Evolutionary conservation across 2,329 filamentous ascomycete species (phyloP).

Genomic region (Colletotrichum sp.): DNA sequence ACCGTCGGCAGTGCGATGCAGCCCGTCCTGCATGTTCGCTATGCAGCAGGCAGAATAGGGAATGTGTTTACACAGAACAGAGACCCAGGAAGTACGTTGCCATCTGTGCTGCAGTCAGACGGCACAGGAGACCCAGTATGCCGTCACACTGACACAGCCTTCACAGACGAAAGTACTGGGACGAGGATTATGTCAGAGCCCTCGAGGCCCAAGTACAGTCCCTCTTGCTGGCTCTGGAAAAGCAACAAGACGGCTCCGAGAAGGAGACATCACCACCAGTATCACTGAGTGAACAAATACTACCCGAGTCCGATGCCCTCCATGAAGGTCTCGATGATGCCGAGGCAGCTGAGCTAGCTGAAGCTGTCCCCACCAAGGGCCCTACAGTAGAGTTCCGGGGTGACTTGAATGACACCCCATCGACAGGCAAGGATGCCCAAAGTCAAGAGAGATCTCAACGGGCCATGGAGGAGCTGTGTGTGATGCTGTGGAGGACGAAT

Average conservation of each 20-base stretch:
- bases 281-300: not conserved
- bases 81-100: conserved; percentile 6
- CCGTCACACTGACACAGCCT: not conserved
- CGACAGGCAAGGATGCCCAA: not conserved
- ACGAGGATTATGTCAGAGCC: conserved; percentile 23
- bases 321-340: not conserved
- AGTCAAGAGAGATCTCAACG: conserved; percentile 13
- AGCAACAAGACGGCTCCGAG: not conserved
- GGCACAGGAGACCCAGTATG: not conserved
- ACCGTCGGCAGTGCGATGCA: conserved; percentile 19
- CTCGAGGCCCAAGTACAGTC: conserved; percentile 23
- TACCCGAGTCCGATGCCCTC: not conserved
- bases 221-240: conserved; percentile 16
- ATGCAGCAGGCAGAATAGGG: conserved; percentile 17
- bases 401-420: not conserved
- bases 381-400: not conserved
- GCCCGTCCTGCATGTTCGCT: conserved; percentile 21
- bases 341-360: not conserved
- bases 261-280: not conserved
- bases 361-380: not conserved
- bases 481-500: conserved; percentile 23
- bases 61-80: conserved; percentile 18
- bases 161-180: conserved; percentile 23
- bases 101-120: not conserved
- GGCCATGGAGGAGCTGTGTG: conserved; percentile 23